Conservation (phyloP, 495 filamentous ascomycete species). For the Trichoderma virens region DNA sequence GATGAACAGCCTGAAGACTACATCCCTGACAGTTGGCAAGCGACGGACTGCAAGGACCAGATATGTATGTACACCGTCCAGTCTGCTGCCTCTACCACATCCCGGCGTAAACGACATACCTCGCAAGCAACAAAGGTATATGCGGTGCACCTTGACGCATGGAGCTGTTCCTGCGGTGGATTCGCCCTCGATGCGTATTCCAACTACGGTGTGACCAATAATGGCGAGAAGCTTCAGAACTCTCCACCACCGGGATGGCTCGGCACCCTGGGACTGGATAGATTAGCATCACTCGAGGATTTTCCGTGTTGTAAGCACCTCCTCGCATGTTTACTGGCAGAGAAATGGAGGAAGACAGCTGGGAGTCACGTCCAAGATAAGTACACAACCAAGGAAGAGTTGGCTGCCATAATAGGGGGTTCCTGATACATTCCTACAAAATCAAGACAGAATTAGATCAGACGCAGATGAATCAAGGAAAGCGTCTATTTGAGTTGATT, state of each 20-base stretch:
- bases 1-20: not conserved
- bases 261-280: conserved; percentile 28
- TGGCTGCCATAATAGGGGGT: conserved; percentile 58
- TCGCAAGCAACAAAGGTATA: conserved; percentile 37
- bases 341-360: conserved; percentile 52
- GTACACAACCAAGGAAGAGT: conserved; percentile 52
- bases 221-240: not conserved
- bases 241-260: conserved; percentile 20
- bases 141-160: conserved; percentile 64
- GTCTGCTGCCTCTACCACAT: conserved; percentile 19
- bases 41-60: not conserved
- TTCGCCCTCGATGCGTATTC: conserved; percentile 66
- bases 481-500: not conserved
- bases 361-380: conserved; percentile 45
- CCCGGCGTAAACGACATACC: conserved; percentile 9
- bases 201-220: conserved; percentile 23
- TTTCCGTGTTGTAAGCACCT: conserved; percentile 82
- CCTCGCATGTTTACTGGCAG: conserved; percentile 73
- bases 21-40: not conserved
- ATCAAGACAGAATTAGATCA: not conserved
- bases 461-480: not conserved
- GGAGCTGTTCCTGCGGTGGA: conserved; percentile 83
- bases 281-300: conserved; percentile 19
- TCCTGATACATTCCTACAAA: not conserved
- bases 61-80: conserved; percentile 30